Percentiles rank a stretch among this genome's conserved stretches.
These are phyloP conservation scores for Citrus cavaleriei DNA, from an alignment of 345 rosid genomes.

Conservation along the genomic window DNA sequence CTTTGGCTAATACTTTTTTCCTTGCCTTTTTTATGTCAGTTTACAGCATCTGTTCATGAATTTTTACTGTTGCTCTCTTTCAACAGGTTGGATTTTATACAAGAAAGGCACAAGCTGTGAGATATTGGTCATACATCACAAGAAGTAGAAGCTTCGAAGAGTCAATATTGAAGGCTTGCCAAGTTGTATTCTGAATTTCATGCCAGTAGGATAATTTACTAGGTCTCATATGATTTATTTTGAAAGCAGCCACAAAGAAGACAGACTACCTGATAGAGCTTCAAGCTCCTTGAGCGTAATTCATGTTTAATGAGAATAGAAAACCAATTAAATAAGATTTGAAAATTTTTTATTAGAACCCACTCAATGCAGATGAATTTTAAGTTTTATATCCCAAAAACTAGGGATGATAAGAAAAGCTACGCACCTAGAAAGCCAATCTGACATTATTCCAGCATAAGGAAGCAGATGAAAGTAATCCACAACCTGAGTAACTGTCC, in stretches of 20 bases:
- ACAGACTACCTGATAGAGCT: neutral
- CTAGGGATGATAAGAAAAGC: neutral
- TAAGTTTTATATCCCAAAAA: neutral
- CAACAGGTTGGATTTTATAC: slow-evolving; percentile 88
- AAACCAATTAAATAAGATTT: neutral
- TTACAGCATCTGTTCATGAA: neutral
- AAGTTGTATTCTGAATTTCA: neutral
- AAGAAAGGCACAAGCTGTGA: neutral
- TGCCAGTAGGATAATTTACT: neutral
- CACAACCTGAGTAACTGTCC: slow-evolving; percentile 36
- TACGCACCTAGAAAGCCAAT: slow-evolving; percentile 49
- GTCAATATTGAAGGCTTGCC: neutral
- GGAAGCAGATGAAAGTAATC: slow-evolving; percentile 62
- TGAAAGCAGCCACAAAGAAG: neutral
- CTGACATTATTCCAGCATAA: slow-evolving; percentile 36
- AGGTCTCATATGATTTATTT: neutral
- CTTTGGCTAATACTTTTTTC: neutral
- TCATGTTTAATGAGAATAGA: neutral
- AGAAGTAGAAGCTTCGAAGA: neutral
- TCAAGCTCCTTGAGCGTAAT: neutral
- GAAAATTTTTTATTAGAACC: neutral
- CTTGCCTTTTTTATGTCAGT: neutral
- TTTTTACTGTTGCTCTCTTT: neutral
- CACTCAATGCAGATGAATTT: neutral
- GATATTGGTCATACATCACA: neutral